A percentile compares a stretch with the other conserved stretches of the same genome.
phyloP scores from a whole-genome alignment of 768 basidiomycete species.

The Suillus variegatus region DNA sequence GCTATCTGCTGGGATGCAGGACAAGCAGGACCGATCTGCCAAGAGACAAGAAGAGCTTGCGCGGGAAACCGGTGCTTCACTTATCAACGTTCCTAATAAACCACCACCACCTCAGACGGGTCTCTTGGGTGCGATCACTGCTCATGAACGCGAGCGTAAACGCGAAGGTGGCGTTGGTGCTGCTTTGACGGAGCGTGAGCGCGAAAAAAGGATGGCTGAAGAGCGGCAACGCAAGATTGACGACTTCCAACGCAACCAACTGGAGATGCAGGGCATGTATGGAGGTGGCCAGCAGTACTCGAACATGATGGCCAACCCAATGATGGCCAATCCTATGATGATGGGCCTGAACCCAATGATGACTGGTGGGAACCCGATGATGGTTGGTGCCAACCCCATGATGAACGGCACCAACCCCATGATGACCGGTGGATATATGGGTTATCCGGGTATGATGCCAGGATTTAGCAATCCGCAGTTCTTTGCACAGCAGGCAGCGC shows the following conservation, averaged over 20 bases:
- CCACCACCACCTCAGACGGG: slow-evolving; percentile 95
- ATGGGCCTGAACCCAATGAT: slow-evolving; percentile 60
- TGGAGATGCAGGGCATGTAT: slow-evolving; percentile 88
- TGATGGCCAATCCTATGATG: slow-evolving; percentile 76
- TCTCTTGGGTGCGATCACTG: slow-evolving; percentile 92
- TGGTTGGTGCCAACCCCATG: slow-evolving; percentile 45
- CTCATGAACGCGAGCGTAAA: slow-evolving; percentile 91
- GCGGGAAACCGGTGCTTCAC: slow-evolving; percentile 84
- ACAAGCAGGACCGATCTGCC: slow-evolving; percentile 94
- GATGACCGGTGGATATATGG: slow-evolving; percentile 55
- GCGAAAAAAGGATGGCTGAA: slow-evolving; percentile 89
- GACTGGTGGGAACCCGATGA: slow-evolving; percentile 54
- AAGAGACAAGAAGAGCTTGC: slow-evolving; percentile 94
- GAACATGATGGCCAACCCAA: slow-evolving; percentile 56
- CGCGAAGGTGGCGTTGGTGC: slow-evolving; percentile 96
- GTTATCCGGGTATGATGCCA: slow-evolving; percentile 42
- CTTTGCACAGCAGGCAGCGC: slow-evolving; percentile 80
- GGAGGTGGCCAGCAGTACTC: slow-evolving; percentile 48
- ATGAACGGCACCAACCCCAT: slow-evolving; percentile 50
- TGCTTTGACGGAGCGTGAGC: slow-evolving; percentile 90
- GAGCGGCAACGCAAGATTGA: slow-evolving; percentile 92
- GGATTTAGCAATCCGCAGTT: slow-evolving; percentile 65
- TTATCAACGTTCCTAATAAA: slow-evolving; percentile 95
- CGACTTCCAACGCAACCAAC: slow-evolving; percentile 83
- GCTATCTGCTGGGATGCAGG: slow-evolving; percentile 92